These are phyloP conservation scores for Paramicrosporidium saccamoebae DNA, from an alignment of 371 early-diverging fungal species.

Conservation along the genomic window DNA sequence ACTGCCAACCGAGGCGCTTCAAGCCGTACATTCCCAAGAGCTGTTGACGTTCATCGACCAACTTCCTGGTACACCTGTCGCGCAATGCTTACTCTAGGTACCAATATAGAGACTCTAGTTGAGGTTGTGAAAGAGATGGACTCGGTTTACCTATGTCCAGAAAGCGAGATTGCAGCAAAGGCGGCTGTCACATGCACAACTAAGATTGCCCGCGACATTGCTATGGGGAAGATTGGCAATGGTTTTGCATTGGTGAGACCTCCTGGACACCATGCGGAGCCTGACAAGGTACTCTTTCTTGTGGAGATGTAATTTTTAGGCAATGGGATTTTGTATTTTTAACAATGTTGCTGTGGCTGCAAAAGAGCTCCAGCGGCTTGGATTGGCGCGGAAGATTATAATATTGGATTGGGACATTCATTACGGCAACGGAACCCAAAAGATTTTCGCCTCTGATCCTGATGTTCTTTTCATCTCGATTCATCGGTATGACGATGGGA, in stretches of 20 bases:
- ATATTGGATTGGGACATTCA: slow-evolving; percentile 88
- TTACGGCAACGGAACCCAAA: slow-evolving; percentile 74
- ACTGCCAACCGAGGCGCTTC: no score
- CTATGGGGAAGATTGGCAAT: slow-evolving; percentile 16
- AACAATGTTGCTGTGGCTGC: slow-evolving; percentile 66
- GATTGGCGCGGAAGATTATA: slow-evolving; percentile 16
- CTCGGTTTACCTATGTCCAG: slow-evolving; percentile 27
- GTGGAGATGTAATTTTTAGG: no score
- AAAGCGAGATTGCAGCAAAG: slow-evolving; percentile 16
- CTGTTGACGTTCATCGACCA: no score
- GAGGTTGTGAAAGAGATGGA: slow-evolving; percentile 11
- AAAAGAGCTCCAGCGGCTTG: slow-evolving; percentile 10
- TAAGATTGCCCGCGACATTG: slow-evolving; percentile 27
- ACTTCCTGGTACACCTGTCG: no score
- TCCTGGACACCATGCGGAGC: slow-evolving; percentile 68
- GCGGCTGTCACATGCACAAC: slow-evolving; percentile 36
- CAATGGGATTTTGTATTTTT: slow-evolving; percentile 52
- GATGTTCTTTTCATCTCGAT: slow-evolving; percentile 45
- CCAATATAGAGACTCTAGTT: slow-evolving; percentile 3
- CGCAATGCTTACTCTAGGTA: slow-evolving; percentile 1
- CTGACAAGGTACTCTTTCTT: slow-evolving; percentile 10
- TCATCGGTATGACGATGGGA: slow-evolving; percentile 39
- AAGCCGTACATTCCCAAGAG: no score
- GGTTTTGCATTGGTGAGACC: slow-evolving; percentile 57
- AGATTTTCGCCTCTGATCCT: slow-evolving; percentile 29